A percentile compares a stretch with the other conserved stretches of the same genome.
phyloP scores from a whole-genome alignment of 768 basidiomycete species.

The Lactarius quietus region DNA sequence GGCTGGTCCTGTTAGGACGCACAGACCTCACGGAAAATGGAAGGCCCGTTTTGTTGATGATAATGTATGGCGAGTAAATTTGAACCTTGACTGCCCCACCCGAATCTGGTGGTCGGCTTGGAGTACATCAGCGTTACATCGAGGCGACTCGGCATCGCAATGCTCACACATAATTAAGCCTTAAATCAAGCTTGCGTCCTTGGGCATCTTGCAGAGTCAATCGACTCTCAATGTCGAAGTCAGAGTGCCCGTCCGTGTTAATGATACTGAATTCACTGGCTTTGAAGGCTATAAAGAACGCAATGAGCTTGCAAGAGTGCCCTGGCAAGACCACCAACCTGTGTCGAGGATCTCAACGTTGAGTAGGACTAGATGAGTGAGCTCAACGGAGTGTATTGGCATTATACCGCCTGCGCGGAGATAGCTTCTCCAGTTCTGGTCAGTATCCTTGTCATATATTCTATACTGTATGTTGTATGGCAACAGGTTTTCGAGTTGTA shows the following conservation, averaged over 20 bases:
- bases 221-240: conserved; percentile 76
- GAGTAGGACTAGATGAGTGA: conserved; percentile 83
- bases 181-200: conserved; percentile 75
- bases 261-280: conserved; percentile 98
- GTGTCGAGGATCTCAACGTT: conserved; percentile 92
- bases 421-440: conserved; percentile 94
- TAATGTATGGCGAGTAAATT: conserved; percentile 84
- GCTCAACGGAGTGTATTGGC: conserved; percentile 94
- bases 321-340: conserved; percentile 44
- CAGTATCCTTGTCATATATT: conserved; percentile 94
- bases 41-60: conserved; percentile 90
- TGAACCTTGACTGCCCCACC: conserved; percentile 97
- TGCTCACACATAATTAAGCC: conserved; percentile 85
- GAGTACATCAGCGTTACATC: background rate
- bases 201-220: conserved; percentile 69
- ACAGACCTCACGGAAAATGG: conserved; percentile 71
- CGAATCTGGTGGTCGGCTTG: conserved; percentile 75
- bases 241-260: conserved; percentile 87
- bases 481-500: conserved; percentile 93
- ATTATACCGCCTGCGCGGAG: conserved; percentile 89
- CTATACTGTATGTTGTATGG: conserved; percentile 94
- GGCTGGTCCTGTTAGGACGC: conserved; percentile 56
- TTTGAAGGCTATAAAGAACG: conserved; percentile 60
- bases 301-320: background rate
- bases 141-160: background rate